Base-by-base conservation (phyloP, 805 yeast genomes). In the Saturnispora kantuleensis region DNA sequence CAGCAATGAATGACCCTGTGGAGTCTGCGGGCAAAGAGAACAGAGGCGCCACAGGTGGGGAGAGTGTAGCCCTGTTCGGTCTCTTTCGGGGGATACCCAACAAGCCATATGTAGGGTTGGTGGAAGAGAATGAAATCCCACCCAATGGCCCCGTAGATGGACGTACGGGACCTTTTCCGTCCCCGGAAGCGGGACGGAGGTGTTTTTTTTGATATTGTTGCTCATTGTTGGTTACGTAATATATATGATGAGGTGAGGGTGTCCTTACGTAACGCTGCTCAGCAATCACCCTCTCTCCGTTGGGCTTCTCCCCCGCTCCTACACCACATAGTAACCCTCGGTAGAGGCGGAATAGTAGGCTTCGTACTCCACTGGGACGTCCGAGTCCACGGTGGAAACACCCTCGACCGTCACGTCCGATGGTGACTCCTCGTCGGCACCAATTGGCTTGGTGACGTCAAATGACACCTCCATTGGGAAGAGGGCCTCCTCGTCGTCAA, bases 391-490 rank as follows among this genome's bases (percentile, higher is more conserved):
- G 48, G 84, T 77, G 47, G 74, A 79, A 35, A 73, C 63, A 38
- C 86, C 77, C 51, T 71, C 74, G 46, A 89, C 79, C 42, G 75
- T 71, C 44, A 90, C 86, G 50, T 84, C 71, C 17, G 81, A 77
- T 30, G 71, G 66, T 13, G 64, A 21, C 2, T 21, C 66, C 17
- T 48, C 50, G 11, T 54, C 56, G n/a, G 50, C 39, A 33, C 55
- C 56, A 12, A 58, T 41, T 17, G 48, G 35, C 12, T 52, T 50
- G 33, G 70, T 66, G 37, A 70, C 59, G 35, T 69, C 69, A 66
- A 88, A 85, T 41, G 70, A 64, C 34, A 88, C 74, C 55, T 79
- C 79, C 70, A 90, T 77, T 49, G 98, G 98, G 84, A 88, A 90
- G 56, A 90, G 69, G 10, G 77, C 73, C 50, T 88, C 95, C 63